Conservation (phyloP, 768 basidiomycete species). For the Xanthoconium stramineum region DNA sequence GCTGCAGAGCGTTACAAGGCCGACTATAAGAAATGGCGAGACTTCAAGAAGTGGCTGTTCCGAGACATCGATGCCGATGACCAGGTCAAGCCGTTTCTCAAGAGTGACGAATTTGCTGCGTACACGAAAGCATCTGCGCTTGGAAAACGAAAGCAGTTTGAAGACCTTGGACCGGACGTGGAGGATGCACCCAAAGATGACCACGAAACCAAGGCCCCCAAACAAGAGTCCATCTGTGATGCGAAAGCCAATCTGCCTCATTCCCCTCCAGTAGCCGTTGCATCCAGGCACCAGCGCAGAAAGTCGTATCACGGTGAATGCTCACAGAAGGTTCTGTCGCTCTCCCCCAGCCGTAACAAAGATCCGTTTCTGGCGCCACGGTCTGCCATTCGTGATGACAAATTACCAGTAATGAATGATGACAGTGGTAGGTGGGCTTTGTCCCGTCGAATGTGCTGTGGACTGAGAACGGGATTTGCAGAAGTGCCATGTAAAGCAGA, state of each 20-base stretch:
- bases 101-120: slow-evolving; percentile 28
- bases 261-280: neutral
- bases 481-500: slow-evolving; percentile 14
- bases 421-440: slow-evolving; percentile 12
- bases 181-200: slow-evolving; percentile 3
- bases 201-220: neutral
- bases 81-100: slow-evolving; percentile 26
- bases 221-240: slow-evolving; percentile 4
- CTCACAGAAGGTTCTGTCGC: slow-evolving; percentile 3
- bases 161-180: slow-evolving; percentile 18
- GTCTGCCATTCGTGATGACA: neutral
- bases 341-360: slow-evolving; percentile 1
- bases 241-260: neutral
- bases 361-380: slow-evolving; percentile 8
- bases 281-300: slow-evolving; percentile 10
- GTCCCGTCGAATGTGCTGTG: neutral
- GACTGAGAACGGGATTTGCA: slow-evolving; percentile 1
- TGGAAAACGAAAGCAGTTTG: slow-evolving; percentile 29
- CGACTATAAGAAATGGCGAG: slow-evolving; percentile 54
- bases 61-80: slow-evolving; percentile 31
- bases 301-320: slow-evolving; percentile 18
- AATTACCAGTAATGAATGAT: neutral
- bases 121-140: slow-evolving; percentile 19
- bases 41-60: slow-evolving; percentile 43
- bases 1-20: slow-evolving; percentile 45